Percentiles rank a stretch among this genome's conserved stretches.
Evolutionary conservation across 2,329 filamentous ascomycete genomes (phyloP).

Genomic region (Aspergillus niger): DNA sequence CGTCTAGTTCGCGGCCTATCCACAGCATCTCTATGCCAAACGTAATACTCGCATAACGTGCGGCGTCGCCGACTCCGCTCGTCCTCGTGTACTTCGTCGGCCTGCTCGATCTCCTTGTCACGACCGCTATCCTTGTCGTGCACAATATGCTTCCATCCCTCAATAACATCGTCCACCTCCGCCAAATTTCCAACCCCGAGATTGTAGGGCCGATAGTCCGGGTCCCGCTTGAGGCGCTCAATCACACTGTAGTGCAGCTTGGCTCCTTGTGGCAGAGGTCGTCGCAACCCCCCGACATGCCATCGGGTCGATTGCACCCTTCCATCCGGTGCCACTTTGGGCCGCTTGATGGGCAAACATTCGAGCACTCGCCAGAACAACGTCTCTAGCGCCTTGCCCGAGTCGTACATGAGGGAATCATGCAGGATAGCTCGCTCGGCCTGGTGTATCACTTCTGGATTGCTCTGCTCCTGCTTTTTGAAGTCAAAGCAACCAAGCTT

Average conservation of each 20-base stretch:
- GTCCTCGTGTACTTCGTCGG: background rate
- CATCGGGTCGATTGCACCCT: conserved; percentile 17
- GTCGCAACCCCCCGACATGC: conserved; percentile 18
- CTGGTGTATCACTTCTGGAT: conserved; percentile 8
- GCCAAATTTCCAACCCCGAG: conserved; percentile 20
- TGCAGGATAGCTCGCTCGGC: conserved; percentile 18
- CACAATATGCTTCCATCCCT: conserved; percentile 12
- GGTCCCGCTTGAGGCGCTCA: conserved; percentile 14
- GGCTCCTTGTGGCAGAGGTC: conserved; percentile 17
- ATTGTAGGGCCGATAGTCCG: conserved; percentile 22
- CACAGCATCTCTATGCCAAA: background rate
- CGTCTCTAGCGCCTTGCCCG: conserved; percentile 16
- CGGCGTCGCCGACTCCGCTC: background rate
- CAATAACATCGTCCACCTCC: conserved; percentile 10
- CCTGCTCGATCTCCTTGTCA: background rate
- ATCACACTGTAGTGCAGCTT: conserved; percentile 22
- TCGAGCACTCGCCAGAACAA: conserved; percentile 25
- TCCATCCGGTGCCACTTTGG: conserved; percentile 19
- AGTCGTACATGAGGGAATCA: conserved; percentile 22
- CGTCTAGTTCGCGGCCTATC: no score
- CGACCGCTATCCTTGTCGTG: conserved; percentile 1
- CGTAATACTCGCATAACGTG: background rate
- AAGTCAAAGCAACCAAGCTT: conserved; percentile 23
- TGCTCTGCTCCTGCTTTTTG: background rate
- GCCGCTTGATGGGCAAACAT: conserved; percentile 20